These are phyloP conservation scores for Cryptococcus sp. DNA, from an alignment of 1,284 basidiomycete species.

Conservation along the genomic window DNA sequence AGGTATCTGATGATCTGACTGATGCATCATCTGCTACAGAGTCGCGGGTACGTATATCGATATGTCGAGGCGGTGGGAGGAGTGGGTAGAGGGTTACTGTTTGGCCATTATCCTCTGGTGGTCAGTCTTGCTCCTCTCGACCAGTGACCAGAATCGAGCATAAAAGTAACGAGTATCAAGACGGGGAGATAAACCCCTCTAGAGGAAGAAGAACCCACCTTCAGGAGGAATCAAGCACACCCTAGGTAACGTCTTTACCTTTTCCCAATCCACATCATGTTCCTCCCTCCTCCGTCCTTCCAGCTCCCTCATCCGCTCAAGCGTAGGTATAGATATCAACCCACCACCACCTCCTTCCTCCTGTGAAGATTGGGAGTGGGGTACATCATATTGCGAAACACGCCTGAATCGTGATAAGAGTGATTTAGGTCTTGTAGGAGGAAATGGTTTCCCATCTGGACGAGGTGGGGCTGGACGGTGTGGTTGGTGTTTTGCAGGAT, in stretches of 20 bases:
- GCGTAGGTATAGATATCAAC: no score
- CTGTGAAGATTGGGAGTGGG: neutral
- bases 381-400: no score
- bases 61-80: slow-evolving; percentile 5
- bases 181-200: no score
- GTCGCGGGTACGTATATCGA: neutral
- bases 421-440: neutral
- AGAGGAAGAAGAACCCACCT: slow-evolving; percentile 13
- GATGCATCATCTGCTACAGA: slow-evolving; percentile 1
- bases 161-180: no score
- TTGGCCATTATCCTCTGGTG: slow-evolving; percentile 18
- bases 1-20: slow-evolving; percentile 5
- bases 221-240: slow-evolving; percentile 28
- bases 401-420: no score
- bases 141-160: no score
- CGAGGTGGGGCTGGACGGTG: neutral
- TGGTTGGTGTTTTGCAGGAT: neutral
- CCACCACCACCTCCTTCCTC: no score
- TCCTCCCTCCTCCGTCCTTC: slow-evolving; percentile 5
- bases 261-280: slow-evolving; percentile 20
- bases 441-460: neutral
- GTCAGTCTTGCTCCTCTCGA: neutral
- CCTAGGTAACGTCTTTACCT: slow-evolving; percentile 17
- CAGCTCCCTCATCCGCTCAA: neutral
- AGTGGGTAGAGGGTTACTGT: slow-evolving; percentile 25